These are phyloP conservation scores for Creolimax fragrantissima DNA, from an alignment of 78 protist species.

Conservation along the genomic window DNA sequence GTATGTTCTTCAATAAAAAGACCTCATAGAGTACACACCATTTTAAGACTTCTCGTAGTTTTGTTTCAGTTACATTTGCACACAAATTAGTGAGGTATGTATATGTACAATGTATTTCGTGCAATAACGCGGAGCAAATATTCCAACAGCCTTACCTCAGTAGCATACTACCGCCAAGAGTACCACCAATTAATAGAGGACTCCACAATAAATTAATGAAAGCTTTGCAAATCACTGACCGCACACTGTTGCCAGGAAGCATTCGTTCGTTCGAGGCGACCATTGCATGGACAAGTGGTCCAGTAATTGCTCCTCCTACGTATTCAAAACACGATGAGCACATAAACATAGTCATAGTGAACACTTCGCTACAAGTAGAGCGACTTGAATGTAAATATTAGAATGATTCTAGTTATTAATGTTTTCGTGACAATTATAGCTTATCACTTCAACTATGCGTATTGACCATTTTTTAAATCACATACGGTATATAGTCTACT, in stretches of 20 bases:
- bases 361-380: too few relatives aligned
- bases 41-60: too few relatives aligned
- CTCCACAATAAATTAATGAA: not conserved
- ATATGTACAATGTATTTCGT: too few relatives aligned
- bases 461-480: not conserved
- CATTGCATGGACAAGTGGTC: not conserved
- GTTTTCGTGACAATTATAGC: not conserved
- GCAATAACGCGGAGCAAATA: too few relatives aligned
- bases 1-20: too few relatives aligned
- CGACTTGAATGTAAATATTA: not conserved
- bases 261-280: not conserved
- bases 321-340: not conserved
- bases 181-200: not conserved
- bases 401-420: not conserved
- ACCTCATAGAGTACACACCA: too few relatives aligned
- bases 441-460: not conserved
- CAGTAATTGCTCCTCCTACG: not conserved
- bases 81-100: too few relatives aligned
- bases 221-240: not conserved
- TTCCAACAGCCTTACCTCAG: not conserved
- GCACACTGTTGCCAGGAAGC: not conserved
- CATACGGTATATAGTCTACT: not conserved
- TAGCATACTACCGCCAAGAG: not conserved
- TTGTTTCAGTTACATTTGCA: too few relatives aligned
- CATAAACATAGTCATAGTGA: too few relatives aligned